phyloP scores from a whole-genome alignment of 345 rosid genomes.

The Viola odorata region DNA sequence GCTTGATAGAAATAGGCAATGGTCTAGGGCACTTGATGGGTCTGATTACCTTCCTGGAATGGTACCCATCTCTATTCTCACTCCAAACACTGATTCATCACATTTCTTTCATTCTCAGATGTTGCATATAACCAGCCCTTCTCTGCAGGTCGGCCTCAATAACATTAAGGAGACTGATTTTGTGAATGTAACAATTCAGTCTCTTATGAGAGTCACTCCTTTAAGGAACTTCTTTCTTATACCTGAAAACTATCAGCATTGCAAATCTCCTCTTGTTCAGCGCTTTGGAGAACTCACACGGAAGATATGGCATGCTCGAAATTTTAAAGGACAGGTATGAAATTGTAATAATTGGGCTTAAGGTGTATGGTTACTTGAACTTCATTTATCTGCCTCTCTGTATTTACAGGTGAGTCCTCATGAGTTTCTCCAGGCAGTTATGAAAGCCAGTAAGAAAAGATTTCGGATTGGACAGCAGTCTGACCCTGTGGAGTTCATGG shows the following conservation, averaged over 20 bases:
- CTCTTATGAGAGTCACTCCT: conserved; percentile 90
- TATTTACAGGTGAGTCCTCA: conserved; percentile 89
- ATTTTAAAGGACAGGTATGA: conserved; percentile 95
- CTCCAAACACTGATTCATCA: neutral
- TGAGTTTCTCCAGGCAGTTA: conserved; percentile 96
- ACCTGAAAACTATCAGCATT: conserved; percentile 81
- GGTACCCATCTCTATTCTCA: conserved; percentile 29
- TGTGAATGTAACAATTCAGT: conserved; percentile 94
- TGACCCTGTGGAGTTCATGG: conserved; percentile 93
- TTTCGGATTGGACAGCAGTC: conserved; percentile 89
- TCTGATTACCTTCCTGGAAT: conserved; percentile 99
- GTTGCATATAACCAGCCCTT: neutral
- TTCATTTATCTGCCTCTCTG: conserved; percentile 8
- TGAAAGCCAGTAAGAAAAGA: conserved; percentile 84
- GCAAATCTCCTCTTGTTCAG: conserved; percentile 76
- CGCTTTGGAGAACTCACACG: conserved; percentile 92
- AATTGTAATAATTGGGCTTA: conserved; percentile 2
- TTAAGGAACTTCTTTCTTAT: conserved; percentile 85
- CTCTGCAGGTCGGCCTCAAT: conserved; percentile 83
- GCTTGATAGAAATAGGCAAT: conserved; percentile 78
- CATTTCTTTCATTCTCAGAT: neutral
- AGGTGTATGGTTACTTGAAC: conserved; percentile 9
- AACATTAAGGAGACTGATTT: conserved; percentile 94
- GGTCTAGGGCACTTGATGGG: conserved; percentile 99
- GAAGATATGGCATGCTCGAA: conserved; percentile 94